phyloP scores from a whole-genome alignment of 805 yeast genomes.

The Metschnikowia lunata region DNA sequence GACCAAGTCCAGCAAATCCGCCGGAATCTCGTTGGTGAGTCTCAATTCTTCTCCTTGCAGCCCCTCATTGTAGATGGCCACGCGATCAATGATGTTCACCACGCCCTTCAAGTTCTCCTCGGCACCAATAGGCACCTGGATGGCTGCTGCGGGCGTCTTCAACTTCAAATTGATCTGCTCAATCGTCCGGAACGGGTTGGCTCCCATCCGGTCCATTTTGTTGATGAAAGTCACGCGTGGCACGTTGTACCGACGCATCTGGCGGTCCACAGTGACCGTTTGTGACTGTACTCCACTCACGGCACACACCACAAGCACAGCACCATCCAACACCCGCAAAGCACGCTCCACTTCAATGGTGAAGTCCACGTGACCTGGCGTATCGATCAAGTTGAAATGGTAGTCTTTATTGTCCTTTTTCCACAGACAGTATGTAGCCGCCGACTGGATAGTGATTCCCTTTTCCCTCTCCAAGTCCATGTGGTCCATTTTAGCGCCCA shows the following conservation, averaged over 20 bases:
- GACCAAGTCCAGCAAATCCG: conserved; percentile 71
- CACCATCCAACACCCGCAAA: conserved; percentile 96
- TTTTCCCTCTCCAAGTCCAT: conserved; percentile 98
- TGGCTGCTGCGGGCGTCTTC: conserved; percentile 92
- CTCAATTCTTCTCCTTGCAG: conserved; percentile 79
- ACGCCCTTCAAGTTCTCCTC: conserved; percentile 83
- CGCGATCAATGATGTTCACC: conserved; percentile 85
- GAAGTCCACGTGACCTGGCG: conserved; percentile 98
- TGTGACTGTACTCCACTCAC: conserved; percentile 98
- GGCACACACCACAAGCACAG: conserved; percentile 96
- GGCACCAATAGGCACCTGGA: conserved; percentile 96
- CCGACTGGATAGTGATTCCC: conserved; percentile 98
- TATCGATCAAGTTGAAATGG: conserved; percentile 93
- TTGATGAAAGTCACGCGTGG: conserved; percentile 95
- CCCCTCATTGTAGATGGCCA: conserved; percentile 86
- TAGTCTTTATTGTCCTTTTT: conserved; percentile 62
- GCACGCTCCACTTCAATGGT: conserved; percentile 99
- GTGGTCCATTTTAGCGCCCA: conserved; percentile 99
- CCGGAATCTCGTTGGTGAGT: conserved; percentile 62
- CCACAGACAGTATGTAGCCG: conserved; percentile 98
- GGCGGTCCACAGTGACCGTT: conserved; percentile 97
- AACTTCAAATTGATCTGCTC: conserved; percentile 85
- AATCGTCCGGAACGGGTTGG: conserved; percentile 93
- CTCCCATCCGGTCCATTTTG: conserved; percentile 99
- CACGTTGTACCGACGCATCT: conserved; percentile 96